Evolutionary conservation across 2,329 filamentous ascomycete species (phyloP).

Genomic region (Domatiomyces catenatus): DNA sequence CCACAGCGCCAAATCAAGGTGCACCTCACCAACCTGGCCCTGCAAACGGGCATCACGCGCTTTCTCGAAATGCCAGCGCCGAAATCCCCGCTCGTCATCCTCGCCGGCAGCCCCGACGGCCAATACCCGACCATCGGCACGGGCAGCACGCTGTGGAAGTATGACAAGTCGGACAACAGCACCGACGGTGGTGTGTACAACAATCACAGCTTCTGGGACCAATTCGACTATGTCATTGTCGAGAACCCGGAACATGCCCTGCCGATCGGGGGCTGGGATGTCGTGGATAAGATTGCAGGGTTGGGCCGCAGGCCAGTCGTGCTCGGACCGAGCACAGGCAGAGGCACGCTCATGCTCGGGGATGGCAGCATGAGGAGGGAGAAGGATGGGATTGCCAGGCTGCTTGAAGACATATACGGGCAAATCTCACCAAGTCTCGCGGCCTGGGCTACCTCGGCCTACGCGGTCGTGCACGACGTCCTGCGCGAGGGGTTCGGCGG

Average conservation of each 20-base stretch:
- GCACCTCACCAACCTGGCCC: conserved; percentile 46
- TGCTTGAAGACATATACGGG: conserved; percentile 16
- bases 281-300: conserved; percentile 34
- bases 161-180: conserved; percentile 46
- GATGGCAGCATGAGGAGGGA: conserved; percentile 10
- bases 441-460: conserved; percentile 3
- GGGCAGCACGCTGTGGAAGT: conserved; percentile 30
- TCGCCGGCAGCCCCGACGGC: conserved; percentile 16
- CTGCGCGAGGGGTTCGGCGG: conserved; percentile 18
- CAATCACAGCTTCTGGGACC: conserved; percentile 39
- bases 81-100: conserved; percentile 8
- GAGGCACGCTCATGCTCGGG: conserved; percentile 15
- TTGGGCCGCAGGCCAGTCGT: conserved; percentile 35
- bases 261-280: conserved; percentile 38
- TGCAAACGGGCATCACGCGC: conserved; percentile 47
- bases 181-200: conserved; percentile 23
- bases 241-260: conserved; percentile 31
- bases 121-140: conserved; percentile 8
- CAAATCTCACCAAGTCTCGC: neutral
- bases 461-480: conserved; percentile 20
- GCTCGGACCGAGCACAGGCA: conserved; percentile 28
- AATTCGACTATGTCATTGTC: conserved; percentile 43
- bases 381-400: conserved; percentile 21
- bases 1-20: conserved; percentile 25
- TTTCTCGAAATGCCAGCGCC: conserved; percentile 35